phyloP scores from a whole-genome alignment of 2,329 filamentous ascomycete genomes.

The Colletotrichum orchidophilum region DNA sequence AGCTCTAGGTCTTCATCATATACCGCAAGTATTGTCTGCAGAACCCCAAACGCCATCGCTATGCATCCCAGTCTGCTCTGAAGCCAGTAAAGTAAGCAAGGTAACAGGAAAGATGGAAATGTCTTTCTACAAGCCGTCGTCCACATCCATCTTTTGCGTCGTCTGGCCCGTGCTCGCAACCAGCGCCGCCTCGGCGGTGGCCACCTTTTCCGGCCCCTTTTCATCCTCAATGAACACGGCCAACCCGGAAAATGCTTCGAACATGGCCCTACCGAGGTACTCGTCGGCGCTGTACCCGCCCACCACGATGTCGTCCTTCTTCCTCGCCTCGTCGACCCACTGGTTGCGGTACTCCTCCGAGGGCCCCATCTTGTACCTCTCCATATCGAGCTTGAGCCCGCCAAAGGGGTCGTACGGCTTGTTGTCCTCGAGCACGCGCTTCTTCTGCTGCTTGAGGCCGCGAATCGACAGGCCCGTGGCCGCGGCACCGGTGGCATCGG shows the following conservation, averaged over 20 bases:
- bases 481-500: slow-evolving; percentile 42
- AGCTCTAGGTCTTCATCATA: background rate
- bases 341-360: slow-evolving; percentile 78
- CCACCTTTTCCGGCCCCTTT: slow-evolving; percentile 52
- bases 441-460: slow-evolving; percentile 75
- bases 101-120: background rate
- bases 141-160: slow-evolving; percentile 57
- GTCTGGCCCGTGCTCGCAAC: slow-evolving; percentile 43
- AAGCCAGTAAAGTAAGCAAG: slow-evolving; percentile 6
- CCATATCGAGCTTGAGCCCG: slow-evolving; percentile 73
- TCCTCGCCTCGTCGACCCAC: slow-evolving; percentile 74
- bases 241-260: slow-evolving; percentile 89
- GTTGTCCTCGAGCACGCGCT: slow-evolving; percentile 63
- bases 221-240: slow-evolving; percentile 90
- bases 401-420: slow-evolving; percentile 90
- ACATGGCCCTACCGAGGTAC: slow-evolving; percentile 82
- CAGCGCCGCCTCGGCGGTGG: slow-evolving; percentile 47
- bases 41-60: slow-evolving; percentile 42
- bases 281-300: slow-evolving; percentile 87
- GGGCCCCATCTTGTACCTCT: slow-evolving; percentile 71
- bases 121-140: slow-evolving; percentile 43
- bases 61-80: slow-evolving; percentile 29
- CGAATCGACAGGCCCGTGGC: slow-evolving; percentile 70
- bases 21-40: background rate
- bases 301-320: slow-evolving; percentile 72